A percentile compares a stretch with the other conserved stretches of the same genome.
Conservation (phyloP, 805 yeast genomes). For the Barnettozyma botsteinii region DNA sequence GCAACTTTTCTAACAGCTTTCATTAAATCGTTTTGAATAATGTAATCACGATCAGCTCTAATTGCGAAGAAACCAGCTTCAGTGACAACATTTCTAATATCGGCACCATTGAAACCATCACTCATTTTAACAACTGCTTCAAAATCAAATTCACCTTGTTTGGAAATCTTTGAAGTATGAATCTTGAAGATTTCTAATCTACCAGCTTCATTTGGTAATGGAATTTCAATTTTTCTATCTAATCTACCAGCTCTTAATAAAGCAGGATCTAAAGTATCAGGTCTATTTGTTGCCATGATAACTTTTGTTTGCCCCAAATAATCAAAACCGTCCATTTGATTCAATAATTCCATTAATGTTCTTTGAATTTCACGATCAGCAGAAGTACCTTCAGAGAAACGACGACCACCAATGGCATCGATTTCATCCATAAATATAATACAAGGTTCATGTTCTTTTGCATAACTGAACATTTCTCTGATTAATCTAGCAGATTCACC, state of each 20-base stretch:
- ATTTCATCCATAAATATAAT: constrained; percentile 98
- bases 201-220: constrained; percentile 94
- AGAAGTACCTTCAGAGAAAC: constrained; percentile 96
- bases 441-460: constrained; percentile 96
- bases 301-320: constrained; percentile 94
- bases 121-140: constrained; percentile 98
- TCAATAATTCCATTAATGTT: constrained; percentile 92
- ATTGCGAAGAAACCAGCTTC: constrained; percentile 98
- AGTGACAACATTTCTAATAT: constrained; percentile 93
- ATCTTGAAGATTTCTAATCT: constrained; percentile 91
- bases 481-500: constrained; percentile 96
- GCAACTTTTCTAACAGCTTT: constrained; percentile 98
- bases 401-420: constrained; percentile 97
- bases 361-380: constrained; percentile 99
- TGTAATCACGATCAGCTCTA: constrained; percentile 94
- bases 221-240: constrained; percentile 93
- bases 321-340: constrained; percentile 98
- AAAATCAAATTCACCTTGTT: constrained; percentile 93
- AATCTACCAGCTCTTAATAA: constrained; percentile 94
- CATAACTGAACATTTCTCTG: constrained; percentile 97
- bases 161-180: constrained; percentile 78
- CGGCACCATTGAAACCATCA: constrained; percentile 99
- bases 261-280: constrained; percentile 97
- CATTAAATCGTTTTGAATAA: constrained; percentile 89
- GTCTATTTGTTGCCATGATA: constrained; percentile 99